Evolutionary conservation across 495 filamentous ascomycete species (phyloP).

Genomic region (Xanthoparmelia taractica): DNA sequence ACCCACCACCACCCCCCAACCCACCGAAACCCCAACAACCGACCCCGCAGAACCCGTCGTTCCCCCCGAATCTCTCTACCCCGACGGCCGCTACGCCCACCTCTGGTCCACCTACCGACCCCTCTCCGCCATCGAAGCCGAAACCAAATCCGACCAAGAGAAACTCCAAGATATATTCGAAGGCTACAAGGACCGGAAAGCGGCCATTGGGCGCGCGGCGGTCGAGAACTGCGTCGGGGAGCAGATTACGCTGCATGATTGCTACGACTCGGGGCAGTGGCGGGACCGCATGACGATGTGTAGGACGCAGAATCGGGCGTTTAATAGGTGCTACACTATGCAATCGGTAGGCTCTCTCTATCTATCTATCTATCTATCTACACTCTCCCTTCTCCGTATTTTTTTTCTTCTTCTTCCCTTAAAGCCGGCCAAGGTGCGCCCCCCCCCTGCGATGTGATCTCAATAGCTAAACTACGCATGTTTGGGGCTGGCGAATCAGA

Average conservation of each 20-base stretch:
- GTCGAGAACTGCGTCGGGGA: slow-evolving; percentile 91
- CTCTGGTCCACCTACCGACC: slow-evolving; percentile 86
- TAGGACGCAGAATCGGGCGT: slow-evolving; percentile 54
- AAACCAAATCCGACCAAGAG: slow-evolving; percentile 61
- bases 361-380: no score
- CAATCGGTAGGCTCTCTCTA: no score
- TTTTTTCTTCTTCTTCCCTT: no score
- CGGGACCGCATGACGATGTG: slow-evolving; percentile 61
- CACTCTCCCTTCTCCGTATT: no score
- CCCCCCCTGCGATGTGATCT: no score
- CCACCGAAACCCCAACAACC: slow-evolving; percentile 33
- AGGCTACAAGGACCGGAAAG: slow-evolving; percentile 72
- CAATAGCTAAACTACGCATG: no score
- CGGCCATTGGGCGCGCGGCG: slow-evolving; percentile 68
- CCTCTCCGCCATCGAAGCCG: slow-evolving; percentile 51
- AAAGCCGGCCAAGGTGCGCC: no score
- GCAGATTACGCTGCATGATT: slow-evolving; percentile 64
- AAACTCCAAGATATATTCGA: slow-evolving; percentile 69
- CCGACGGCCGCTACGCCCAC: slow-evolving; percentile 86
- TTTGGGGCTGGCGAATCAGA: no score
- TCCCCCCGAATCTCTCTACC: slow-evolving; percentile 52
- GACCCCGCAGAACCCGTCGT: slow-evolving; percentile 21
- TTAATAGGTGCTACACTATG: slow-evolving; percentile 74
- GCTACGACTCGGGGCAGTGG: slow-evolving; percentile 60
- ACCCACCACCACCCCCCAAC: slow-evolving; percentile 16